Evolutionary conservation across 2,329 filamentous ascomycete genomes (phyloP), one percentile per base, ranked within the genome.

Genomic region (Nemania sp.): DNA sequence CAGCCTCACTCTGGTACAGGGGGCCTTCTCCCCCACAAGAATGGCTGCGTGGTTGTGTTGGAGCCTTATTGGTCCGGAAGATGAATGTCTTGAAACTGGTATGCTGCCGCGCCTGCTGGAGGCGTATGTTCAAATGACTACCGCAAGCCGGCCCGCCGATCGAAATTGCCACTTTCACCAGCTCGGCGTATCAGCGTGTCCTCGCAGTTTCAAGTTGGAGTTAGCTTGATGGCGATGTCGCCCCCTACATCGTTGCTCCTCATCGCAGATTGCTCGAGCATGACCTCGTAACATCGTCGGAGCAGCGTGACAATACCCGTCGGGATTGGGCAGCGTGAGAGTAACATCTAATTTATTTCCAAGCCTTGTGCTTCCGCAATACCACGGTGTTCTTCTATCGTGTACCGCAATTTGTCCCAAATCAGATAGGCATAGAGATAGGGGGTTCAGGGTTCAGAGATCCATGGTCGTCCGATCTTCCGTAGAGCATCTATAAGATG

Each of bases 321-420:
- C 57, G 52, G 54, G 41, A 51, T 47, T 57, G 51, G 45, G 43
- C 52, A 31, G 54, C 55, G 39, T 39, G 55, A 61, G 44, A 52
- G 52, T 56, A 52, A 34, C 43, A 49, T 57, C 58, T 58, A 65
- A 66, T 65, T 30, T 65, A 64, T 61, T 62, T 37, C 36, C 33
- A 45, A 50, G 51, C 53, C 34, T 52, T 26, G 52, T 53, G 39
- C 46, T 31, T 53, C 43, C 45, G 54, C 17, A n/a, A 45, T 51
- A 42, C 20, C 15, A 33, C 26, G 24, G 33, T 22, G 5, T 19
- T 34, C 11, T 19, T 34, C 40, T 41, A 40, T 45, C 28, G 34
- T 9, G 50, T 58, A 52, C 50, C 41, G 54, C 49, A 45, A 62
- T 59, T 59, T 60, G 61, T 52, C 55, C 53, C 50, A 57, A 56